Percentiles rank a stretch among this genome's conserved stretches.
Conservation (phyloP, 805 yeast species). For the Blastobotrys robertii region DNA sequence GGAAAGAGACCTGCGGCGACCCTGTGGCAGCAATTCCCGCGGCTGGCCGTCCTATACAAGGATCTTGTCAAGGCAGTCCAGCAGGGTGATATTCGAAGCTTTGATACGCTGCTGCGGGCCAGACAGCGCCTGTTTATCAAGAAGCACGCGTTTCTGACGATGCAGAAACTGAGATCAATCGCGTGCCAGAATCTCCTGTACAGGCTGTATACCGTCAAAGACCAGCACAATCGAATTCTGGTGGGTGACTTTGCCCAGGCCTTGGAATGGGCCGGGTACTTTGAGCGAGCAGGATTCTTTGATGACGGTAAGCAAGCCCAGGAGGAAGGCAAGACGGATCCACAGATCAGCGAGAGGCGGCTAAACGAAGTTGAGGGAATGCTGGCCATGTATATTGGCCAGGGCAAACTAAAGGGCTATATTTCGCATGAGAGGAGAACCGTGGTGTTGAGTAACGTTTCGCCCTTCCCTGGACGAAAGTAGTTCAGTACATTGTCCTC, state of each 20-base stretch:
- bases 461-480: slow-evolving; percentile 51
- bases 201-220: slow-evolving; percentile 25
- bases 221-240: slow-evolving; percentile 25
- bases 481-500: too few relatives aligned
- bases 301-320: slow-evolving; percentile 3
- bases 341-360: slow-evolving; percentile 12
- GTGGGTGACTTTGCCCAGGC: slow-evolving; percentile 37
- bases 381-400: slow-evolving; percentile 54
- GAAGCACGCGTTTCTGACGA: slow-evolving; percentile 50
- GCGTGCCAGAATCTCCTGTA: slow-evolving; percentile 45
- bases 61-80: slow-evolving; percentile 39
- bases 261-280: slow-evolving; percentile 27
- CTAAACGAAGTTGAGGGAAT: slow-evolving; percentile 58
- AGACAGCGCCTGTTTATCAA: slow-evolving; percentile 44
- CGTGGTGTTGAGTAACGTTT: slow-evolving; percentile 63
- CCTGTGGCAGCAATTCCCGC: slow-evolving; percentile 35
- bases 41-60: slow-evolving; percentile 34
- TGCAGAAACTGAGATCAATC: slow-evolving; percentile 41
- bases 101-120: slow-evolving; percentile 35
- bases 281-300: background rate
- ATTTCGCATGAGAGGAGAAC: slow-evolving; percentile 66
- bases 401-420: slow-evolving; percentile 65
- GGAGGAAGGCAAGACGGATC: slow-evolving; percentile 1
- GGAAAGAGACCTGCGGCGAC: slow-evolving; percentile 33
- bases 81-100: slow-evolving; percentile 47